phyloP scores from a whole-genome alignment of 176 grass and related monocot species.

The Musa beccarii region DNA sequence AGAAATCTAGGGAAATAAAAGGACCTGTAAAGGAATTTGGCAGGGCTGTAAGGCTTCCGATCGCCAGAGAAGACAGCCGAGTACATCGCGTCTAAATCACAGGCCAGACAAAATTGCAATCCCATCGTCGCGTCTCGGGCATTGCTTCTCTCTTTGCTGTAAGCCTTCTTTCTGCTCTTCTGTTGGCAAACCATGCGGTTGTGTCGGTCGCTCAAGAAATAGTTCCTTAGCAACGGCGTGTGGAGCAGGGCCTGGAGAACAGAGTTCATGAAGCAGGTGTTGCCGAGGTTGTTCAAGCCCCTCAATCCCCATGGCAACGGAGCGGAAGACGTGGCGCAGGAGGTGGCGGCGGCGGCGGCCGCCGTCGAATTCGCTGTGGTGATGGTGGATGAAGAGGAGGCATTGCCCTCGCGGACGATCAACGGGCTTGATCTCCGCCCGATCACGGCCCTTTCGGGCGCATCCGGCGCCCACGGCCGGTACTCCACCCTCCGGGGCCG shows the following conservation, averaged over 20 bases:
- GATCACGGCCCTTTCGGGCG: slow-evolving; percentile 16
- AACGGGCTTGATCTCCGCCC: slow-evolving; percentile 9
- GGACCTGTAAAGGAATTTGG: slow-evolving; percentile 7
- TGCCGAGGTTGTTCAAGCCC: slow-evolving; percentile 88
- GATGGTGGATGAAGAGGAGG: slow-evolving; percentile 36
- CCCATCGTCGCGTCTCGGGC: slow-evolving; percentile 16
- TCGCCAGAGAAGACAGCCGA: slow-evolving; percentile 80
- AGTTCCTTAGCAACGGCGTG: slow-evolving; percentile 76
- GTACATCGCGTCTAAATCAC: slow-evolving; percentile 92
- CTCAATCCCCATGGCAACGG: slow-evolving; percentile 39
- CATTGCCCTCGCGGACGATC: slow-evolving; percentile 22
- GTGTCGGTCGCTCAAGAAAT: slow-evolving; percentile 85
- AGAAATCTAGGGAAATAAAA: neutral
- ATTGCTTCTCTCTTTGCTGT: slow-evolving; percentile 9
- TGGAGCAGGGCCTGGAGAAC: slow-evolving; percentile 84
- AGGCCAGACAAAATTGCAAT: slow-evolving; percentile 44
- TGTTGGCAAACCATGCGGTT: slow-evolving; percentile 67
- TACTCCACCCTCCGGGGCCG: slow-evolving; percentile 53
- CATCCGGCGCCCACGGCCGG: slow-evolving; percentile 71
- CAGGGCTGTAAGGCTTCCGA: slow-evolving; percentile 50
- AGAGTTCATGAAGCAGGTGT: slow-evolving; percentile 99
- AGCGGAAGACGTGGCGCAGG: slow-evolving; percentile 26
- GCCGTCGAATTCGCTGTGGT: slow-evolving; percentile 14
- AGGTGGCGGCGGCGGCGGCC: slow-evolving; percentile 39
- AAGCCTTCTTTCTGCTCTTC: slow-evolving; percentile 45